phyloP scores from a whole-genome alignment of 1,284 basidiomycete genomes.

The Coniophora puteana region DNA sequence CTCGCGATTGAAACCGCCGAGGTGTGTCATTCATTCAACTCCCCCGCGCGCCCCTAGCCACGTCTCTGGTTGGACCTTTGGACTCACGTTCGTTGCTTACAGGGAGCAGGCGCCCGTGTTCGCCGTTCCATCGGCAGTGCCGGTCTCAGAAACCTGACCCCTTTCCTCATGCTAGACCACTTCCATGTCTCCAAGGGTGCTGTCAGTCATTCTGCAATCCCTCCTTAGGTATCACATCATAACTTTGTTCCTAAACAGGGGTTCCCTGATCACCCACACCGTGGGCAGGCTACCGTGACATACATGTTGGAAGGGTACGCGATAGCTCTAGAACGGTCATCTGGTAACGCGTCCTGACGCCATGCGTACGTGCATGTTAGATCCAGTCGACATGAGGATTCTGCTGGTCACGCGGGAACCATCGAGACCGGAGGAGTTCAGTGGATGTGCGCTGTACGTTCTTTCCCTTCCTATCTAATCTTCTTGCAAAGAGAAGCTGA shows the following conservation, averaged over 20 bases:
- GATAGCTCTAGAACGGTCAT: background rate
- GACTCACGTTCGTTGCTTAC: background rate
- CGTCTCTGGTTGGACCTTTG: no score
- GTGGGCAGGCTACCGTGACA: constrained; percentile 85
- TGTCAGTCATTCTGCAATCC: constrained; percentile 32
- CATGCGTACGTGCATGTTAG: constrained; percentile 29
- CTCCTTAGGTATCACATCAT: constrained; percentile 1
- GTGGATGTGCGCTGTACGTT: constrained; percentile 88
- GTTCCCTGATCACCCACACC: constrained; percentile 86
- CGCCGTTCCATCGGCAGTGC: constrained; percentile 84
- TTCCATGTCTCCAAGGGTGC: constrained; percentile 65
- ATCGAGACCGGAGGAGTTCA: constrained; percentile 87
- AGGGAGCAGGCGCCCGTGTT: constrained; percentile 88
- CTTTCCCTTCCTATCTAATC: background rate
- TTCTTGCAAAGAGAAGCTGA: constrained; percentile 5
- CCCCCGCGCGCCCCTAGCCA: background rate
- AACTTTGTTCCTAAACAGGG: constrained; percentile 33
- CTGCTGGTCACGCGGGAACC: constrained; percentile 80
- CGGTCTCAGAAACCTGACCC: constrained; percentile 77
- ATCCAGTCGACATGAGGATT: constrained; percentile 87
- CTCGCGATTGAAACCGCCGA: constrained; percentile 80
- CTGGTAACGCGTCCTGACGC: constrained; percentile 1
- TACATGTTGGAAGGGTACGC: constrained; percentile 83
- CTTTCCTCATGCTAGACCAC: constrained; percentile 89
- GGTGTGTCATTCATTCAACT: constrained; percentile 31